A percentile compares a stretch with the other conserved stretches of the same genome.
phyloP scores from a whole-genome alignment of 371 early-diverging fungal genomes.

The Syncephalastrum contaminatum region DNA sequence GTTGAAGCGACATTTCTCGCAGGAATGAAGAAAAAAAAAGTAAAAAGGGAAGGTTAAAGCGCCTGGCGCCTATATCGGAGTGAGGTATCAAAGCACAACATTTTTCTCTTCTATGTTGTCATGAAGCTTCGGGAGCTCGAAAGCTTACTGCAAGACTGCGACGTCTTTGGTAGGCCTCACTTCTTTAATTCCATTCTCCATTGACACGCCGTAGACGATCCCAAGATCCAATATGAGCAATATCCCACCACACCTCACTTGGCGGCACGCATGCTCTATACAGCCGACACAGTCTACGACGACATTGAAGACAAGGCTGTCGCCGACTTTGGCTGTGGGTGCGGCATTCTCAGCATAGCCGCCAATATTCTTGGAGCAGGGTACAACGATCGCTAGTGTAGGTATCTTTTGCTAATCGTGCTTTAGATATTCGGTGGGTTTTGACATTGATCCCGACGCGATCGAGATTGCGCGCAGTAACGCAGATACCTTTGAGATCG shows the following conservation, averaged over 20 bases:
- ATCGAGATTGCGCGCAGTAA: conserved; percentile 73
- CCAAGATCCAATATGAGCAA: conserved; percentile 83
- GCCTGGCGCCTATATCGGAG: too few species aligned
- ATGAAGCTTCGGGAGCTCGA: conserved; percentile 83
- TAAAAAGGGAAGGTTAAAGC: too few species aligned
- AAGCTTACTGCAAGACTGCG: conserved; percentile 70
- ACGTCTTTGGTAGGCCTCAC: conserved; percentile 56
- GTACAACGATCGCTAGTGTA: conserved; percentile 7
- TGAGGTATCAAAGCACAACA: too few species aligned
- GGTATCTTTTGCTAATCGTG: not conserved
- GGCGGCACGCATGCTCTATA: conserved; percentile 81
- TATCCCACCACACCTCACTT: conserved; percentile 86
- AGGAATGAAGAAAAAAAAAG: not conserved
- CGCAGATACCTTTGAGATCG: conserved; percentile 65
- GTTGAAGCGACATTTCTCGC: conserved; percentile 13
- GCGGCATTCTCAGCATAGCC: conserved; percentile 73
- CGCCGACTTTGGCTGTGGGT: conserved; percentile 84
- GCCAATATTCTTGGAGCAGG: conserved; percentile 64
- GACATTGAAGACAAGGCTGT: conserved; percentile 78
- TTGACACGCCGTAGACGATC: conserved; percentile 43
- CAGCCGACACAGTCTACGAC: conserved; percentile 72
- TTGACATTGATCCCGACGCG: conserved; percentile 84
- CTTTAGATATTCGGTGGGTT: conserved; percentile 59
- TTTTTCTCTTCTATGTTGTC: not conserved
- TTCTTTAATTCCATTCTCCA: conserved; percentile 4